Evolutionary conservation across 2,329 filamentous ascomycete species (phyloP).

Genomic region (Phyllosticta citribraziliensis): DNA sequence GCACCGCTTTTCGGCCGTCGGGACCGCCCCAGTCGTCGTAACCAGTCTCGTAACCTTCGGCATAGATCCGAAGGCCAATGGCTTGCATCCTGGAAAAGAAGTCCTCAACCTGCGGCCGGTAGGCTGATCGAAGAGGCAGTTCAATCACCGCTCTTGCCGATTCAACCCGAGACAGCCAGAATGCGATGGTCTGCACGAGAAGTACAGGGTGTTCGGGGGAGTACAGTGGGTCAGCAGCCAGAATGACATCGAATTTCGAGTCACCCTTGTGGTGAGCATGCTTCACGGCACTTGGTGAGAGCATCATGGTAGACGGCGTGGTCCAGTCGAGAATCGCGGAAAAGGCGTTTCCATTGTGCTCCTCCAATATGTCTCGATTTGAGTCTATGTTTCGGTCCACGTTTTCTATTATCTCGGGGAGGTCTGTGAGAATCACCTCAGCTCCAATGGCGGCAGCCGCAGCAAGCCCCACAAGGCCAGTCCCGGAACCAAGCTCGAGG

Average conservation of each 20-base stretch:
- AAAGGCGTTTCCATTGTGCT: slow-evolving; percentile 46
- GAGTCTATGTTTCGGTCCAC: slow-evolving; percentile 60
- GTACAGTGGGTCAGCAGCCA: slow-evolving; percentile 83
- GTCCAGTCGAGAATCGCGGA: slow-evolving; percentile 67
- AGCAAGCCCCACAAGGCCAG: slow-evolving; percentile 80
- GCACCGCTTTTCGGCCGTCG: slow-evolving; percentile 38
- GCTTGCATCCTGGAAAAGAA: slow-evolving; percentile 54
- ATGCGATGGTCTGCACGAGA: slow-evolving; percentile 58
- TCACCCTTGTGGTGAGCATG: slow-evolving; percentile 1
- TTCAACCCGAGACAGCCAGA: slow-evolving; percentile 50
- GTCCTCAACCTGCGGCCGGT: slow-evolving; percentile 52
- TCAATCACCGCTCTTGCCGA: slow-evolving; percentile 65
- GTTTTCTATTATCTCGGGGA: slow-evolving; percentile 76
- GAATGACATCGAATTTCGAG: slow-evolving; percentile 47
- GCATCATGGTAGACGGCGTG: slow-evolving; percentile 33
- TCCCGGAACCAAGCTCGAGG: slow-evolving; percentile 82
- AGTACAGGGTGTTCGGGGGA: slow-evolving; percentile 70
- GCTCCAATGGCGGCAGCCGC: slow-evolving; percentile 63
- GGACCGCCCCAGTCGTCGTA: slow-evolving; percentile 65
- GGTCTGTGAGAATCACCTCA: slow-evolving; percentile 66
- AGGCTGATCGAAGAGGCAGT: slow-evolving; percentile 66
- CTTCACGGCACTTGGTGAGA: background rate
- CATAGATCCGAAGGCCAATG: slow-evolving; percentile 43
- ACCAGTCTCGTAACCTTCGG: slow-evolving; percentile 54
- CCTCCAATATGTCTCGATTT: slow-evolving; percentile 50